Conservation (phyloP, 768 basidiomycete genomes). For the Mycena pura region DNA sequence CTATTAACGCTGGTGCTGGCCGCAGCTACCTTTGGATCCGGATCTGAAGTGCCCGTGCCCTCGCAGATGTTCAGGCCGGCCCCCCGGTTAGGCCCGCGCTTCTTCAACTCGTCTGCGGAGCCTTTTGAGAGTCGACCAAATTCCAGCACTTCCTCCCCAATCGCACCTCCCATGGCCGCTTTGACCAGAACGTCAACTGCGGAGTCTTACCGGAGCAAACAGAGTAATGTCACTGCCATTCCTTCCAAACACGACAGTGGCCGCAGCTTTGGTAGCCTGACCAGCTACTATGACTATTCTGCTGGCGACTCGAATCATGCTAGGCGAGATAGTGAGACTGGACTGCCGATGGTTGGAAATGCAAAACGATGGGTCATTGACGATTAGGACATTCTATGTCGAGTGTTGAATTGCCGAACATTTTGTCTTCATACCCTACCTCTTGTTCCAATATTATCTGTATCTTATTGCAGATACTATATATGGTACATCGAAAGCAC, state of each 20-base stretch:
- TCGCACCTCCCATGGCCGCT: conserved; percentile 42
- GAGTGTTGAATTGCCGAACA: conserved; percentile 8
- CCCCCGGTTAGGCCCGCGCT: conserved; percentile 53
- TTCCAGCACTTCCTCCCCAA: conserved; percentile 28
- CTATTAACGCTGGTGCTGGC: background rate
- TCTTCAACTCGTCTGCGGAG: conserved; percentile 47
- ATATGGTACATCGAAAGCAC: conserved; percentile 16
- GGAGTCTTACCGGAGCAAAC: conserved; percentile 35
- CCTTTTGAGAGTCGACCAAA: conserved; percentile 46
- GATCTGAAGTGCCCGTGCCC: conserved; percentile 43
- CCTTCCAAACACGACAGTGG: conserved; percentile 47
- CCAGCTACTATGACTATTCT: conserved; percentile 39
- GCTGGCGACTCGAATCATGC: conserved; percentile 38
- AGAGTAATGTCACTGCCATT: conserved; percentile 34
- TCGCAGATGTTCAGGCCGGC: conserved; percentile 43
- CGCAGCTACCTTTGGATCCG: conserved; percentile 40
- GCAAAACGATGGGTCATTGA: conserved; percentile 28
- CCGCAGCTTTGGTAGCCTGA: conserved; percentile 46
- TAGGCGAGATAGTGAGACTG: conserved; percentile 40
- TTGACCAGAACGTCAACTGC: conserved; percentile 44
- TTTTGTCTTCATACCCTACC: conserved; percentile 3
- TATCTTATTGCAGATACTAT: conserved; percentile 10
- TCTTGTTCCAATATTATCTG: conserved; percentile 13
- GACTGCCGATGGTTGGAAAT: conserved; percentile 22
- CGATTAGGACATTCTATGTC: conserved; percentile 14